phyloP scores from a whole-genome alignment of 2,329 filamentous ascomycete species.

The Xylariaceae sp. region DNA sequence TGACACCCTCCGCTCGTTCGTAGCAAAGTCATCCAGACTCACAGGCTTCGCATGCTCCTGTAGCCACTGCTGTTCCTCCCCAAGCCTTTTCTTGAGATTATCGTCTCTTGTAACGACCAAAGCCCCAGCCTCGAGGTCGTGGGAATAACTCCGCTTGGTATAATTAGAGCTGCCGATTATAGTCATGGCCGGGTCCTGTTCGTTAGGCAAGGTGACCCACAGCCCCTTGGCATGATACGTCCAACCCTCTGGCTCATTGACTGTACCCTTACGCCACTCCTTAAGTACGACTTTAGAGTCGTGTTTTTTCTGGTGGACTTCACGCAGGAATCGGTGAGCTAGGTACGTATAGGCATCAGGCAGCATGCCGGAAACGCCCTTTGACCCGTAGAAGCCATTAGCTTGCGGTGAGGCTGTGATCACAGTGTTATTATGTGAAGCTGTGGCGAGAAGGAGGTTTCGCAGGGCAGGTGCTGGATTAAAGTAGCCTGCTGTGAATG shows the following conservation, averaged over 20 bases:
- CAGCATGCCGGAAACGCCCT: conserved; percentile 83
- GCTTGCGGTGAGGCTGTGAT: conserved; percentile 90
- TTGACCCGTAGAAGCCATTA: conserved; percentile 90
- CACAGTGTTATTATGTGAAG: conserved; percentile 68
- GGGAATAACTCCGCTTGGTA: conserved; percentile 85
- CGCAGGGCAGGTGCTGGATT: conserved; percentile 88
- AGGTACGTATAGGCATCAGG: conserved; percentile 91
- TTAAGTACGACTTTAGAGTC: conserved; percentile 64
- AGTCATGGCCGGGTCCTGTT: conserved; percentile 67
- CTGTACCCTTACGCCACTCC: conserved; percentile 82
- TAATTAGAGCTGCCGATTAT: conserved; percentile 93
- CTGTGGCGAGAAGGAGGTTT: conserved; percentile 70
- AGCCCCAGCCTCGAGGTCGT: conserved; percentile 87
- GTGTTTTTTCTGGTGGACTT: conserved; percentile 40
- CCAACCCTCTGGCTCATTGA: conserved; percentile 81
- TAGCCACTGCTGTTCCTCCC: conserved; percentile 75
- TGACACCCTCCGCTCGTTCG: conserved; percentile 76
- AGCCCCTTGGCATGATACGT: conserved; percentile 97
- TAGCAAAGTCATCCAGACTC: conserved; percentile 73
- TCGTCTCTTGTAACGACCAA: conserved; percentile 78
- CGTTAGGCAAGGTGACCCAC: conserved; percentile 73
- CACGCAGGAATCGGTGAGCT: conserved; percentile 72
- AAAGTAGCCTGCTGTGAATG: conserved; percentile 97
- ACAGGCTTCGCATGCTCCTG: conserved; percentile 68
- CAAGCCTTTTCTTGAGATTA: conserved; percentile 66